Percentiles rank a stretch among this genome's conserved stretches.
Conservation (phyloP, 805 yeast species). For the Candida loeiensis region DNA sequence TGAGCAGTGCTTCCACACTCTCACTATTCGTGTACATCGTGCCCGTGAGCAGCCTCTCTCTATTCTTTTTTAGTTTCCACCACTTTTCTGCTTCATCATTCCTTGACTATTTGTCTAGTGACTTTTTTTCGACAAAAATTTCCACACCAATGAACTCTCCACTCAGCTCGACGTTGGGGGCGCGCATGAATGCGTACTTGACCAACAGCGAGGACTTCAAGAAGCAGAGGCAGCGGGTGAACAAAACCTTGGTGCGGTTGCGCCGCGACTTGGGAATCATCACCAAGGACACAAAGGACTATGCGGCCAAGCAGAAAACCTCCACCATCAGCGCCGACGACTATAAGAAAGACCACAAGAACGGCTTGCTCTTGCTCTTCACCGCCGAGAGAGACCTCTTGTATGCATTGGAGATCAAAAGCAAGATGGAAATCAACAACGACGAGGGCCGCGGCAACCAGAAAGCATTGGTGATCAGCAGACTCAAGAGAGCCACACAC, state of each 20-base stretch:
- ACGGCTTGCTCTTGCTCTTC: slow-evolving; percentile 57
- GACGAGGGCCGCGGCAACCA: slow-evolving; percentile 41
- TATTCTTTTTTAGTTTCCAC: neutral
- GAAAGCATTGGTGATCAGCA: slow-evolving; percentile 47
- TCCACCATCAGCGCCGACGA: slow-evolving; percentile 46
- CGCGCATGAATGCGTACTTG: slow-evolving; percentile 59
- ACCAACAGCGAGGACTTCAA: slow-evolving; percentile 67
- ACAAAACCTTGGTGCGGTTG: slow-evolving; percentile 56
- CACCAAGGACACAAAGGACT: slow-evolving; percentile 64
- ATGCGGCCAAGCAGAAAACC: slow-evolving; percentile 46
- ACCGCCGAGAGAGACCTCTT: slow-evolving; percentile 77
- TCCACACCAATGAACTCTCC: slow-evolving; percentile 42
- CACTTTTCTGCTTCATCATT: neutral
- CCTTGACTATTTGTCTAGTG: neutral
- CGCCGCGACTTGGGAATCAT: slow-evolving; percentile 64
- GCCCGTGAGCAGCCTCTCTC: neutral
- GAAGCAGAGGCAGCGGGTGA: slow-evolving; percentile 61
- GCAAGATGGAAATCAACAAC: slow-evolving; percentile 50
- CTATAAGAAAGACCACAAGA: slow-evolving; percentile 47
- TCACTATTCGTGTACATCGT: too few species aligned
- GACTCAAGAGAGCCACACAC: slow-evolving; percentile 60
- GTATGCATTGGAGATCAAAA: slow-evolving; percentile 60
- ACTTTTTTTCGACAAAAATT: slow-evolving; percentile 2
- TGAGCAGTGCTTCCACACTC: too few species aligned
- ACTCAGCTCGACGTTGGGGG: slow-evolving; percentile 46